A percentile compares a stretch with the other conserved stretches of the same genome.
These are phyloP conservation scores for Viola pubescens DNA, from an alignment of 441 rosid species.

Conservation along the genomic window DNA sequence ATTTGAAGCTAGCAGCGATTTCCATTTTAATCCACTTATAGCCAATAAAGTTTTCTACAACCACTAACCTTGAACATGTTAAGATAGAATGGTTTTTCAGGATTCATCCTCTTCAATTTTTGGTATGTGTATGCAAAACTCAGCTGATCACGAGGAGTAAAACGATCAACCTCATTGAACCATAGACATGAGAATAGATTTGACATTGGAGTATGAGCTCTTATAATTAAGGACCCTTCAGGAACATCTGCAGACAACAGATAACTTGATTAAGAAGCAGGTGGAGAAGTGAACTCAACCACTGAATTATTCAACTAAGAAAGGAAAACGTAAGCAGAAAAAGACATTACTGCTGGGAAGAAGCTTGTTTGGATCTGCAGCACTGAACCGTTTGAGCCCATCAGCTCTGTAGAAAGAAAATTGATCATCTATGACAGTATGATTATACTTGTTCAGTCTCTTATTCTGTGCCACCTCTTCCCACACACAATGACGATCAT, in stretches of 20 bases:
- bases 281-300: not conserved
- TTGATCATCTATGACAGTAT: slow-evolving; percentile 67
- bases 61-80: slow-evolving; percentile 90
- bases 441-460: slow-evolving; percentile 82
- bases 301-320: not conserved
- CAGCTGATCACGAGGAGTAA: slow-evolving; percentile 96
- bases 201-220: slow-evolving; percentile 98
- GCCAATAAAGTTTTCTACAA: not conserved
- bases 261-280: not conserved
- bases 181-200: slow-evolving; percentile 96
- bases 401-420: slow-evolving; percentile 69
- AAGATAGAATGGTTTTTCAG: slow-evolving; percentile 71
- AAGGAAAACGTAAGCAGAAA: not conserved
- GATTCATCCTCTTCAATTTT: slow-evolving; percentile 75
- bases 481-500: slow-evolving; percentile 86
- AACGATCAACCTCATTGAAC: slow-evolving; percentile 96
- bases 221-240: slow-evolving; percentile 86
- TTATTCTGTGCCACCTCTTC: slow-evolving; percentile 86
- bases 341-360: slow-evolving; percentile 75
- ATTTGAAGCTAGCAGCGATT: not conserved
- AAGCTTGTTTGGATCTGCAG: slow-evolving; percentile 67
- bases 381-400: slow-evolving; percentile 62
- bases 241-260: slow-evolving; percentile 69
- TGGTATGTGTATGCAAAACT: slow-evolving; percentile 87
- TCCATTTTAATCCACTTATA: not conserved